These are phyloP conservation scores for Chenopodium quinoa DNA, from an alignment of 148 eudicot species.

Conservation along the genomic window DNA sequence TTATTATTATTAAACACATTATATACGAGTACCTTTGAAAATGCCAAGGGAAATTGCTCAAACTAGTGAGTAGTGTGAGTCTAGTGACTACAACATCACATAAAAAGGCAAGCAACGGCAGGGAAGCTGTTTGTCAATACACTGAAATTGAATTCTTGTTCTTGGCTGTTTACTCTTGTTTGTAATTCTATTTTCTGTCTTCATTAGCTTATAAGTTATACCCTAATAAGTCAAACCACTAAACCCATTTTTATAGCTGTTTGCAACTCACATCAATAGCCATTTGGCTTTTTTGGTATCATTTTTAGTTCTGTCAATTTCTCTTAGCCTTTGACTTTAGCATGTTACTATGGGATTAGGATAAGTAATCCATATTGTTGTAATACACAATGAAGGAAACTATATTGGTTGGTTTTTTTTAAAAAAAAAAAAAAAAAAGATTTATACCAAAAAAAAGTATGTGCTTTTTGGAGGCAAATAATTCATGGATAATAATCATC, in stretches of 20 bases:
- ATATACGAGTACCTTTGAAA: no score
- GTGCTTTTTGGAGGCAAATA: neutral
- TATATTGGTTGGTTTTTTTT: no score
- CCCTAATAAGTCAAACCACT: constrained; percentile 6
- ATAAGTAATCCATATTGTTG: neutral
- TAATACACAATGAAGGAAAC: neutral
- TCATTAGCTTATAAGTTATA: no score
- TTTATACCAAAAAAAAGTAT: no score
- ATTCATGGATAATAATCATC: neutral
- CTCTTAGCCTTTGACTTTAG: constrained; percentile 12
- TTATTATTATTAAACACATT: no score
- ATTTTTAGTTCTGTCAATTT: no score
- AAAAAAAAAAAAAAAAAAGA: no score
- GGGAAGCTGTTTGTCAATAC: constrained; percentile 4
- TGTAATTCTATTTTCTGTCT: neutral
- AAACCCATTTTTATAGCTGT: constrained; percentile 4
- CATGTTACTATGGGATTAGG: neutral
- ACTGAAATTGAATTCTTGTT: neutral
- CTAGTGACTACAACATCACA: neutral
- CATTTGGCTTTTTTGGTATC: neutral
- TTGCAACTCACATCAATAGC: neutral
- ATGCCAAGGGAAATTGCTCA: neutral
- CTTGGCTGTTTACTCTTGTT: neutral
- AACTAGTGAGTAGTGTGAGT: neutral
- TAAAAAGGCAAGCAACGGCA: constrained; percentile 15